Conservation (phyloP, 2,329 filamentous ascomycete genomes). For the Pseudophaeomoniella oleicola region DNA sequence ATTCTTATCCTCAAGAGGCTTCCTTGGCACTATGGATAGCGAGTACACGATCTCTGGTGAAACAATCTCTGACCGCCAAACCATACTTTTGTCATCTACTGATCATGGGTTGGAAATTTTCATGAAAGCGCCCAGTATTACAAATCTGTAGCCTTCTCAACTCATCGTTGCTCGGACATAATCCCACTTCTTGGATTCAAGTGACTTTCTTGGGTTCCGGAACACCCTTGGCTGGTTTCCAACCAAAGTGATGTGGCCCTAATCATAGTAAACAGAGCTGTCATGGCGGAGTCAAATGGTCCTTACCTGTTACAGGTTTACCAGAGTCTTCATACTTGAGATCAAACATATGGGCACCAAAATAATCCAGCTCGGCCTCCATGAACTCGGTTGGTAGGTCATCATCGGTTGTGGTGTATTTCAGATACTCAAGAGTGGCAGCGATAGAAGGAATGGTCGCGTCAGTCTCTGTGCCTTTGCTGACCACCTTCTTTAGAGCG, state of each 20-base stretch:
- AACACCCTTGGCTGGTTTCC: slow-evolving; percentile 7
- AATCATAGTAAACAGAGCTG: not conserved
- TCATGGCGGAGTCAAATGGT: not conserved
- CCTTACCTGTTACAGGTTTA: slow-evolving; percentile 7
- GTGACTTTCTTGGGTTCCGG: not conserved
- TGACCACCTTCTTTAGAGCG: slow-evolving; percentile 40
- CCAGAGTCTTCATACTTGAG: slow-evolving; percentile 6
- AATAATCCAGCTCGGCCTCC: slow-evolving; percentile 58
- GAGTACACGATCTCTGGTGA: too few species aligned
- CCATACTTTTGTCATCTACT: too few species aligned
- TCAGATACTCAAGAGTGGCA: slow-evolving; percentile 51
- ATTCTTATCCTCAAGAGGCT: too few species aligned
- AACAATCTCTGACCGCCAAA: too few species aligned
- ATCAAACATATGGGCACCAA: slow-evolving; percentile 47
- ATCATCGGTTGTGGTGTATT: slow-evolving; percentile 43
- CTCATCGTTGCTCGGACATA: too few species aligned
- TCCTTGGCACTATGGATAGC: too few species aligned
- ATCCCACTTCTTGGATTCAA: too few species aligned
- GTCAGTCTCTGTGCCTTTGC: slow-evolving; percentile 40
- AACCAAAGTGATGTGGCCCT: slow-evolving; percentile 9
- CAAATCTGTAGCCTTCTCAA: too few species aligned
- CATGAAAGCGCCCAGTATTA: too few species aligned
- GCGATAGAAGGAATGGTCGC: slow-evolving; percentile 46
- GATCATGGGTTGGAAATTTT: too few species aligned
- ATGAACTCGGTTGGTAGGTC: slow-evolving; percentile 53